Evolutionary conservation across 2,329 filamentous ascomycete genomes (phyloP), one percentile per base, ranked within the genome.

Genomic region (Colletotrichum filicis): DNA sequence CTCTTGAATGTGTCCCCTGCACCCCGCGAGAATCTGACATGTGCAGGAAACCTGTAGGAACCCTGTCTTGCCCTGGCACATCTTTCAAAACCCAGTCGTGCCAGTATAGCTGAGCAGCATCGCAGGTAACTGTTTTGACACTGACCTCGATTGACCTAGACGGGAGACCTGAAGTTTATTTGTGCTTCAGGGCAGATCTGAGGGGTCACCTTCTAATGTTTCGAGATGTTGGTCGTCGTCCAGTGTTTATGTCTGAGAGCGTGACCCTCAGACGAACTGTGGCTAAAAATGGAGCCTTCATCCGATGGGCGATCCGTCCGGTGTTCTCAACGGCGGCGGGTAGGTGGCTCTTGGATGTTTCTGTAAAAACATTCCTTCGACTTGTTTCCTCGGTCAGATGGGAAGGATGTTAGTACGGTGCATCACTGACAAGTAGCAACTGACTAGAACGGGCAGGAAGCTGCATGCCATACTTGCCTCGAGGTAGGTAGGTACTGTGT

Each of bases 1-100:
- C 42, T 30, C 53, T 69, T 22, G 32, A 37, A 53, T 14, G 30
- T 26, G 14, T 55, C 19, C 70, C 70, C 66, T 73, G 70, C 35
- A 56, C 30, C 52, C 57, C 55, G 69, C 60, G 70, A 70, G 26
- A 70, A 35, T 56, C 55, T 71, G 60, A 52, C 70, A 52, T 70
- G 60, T 65, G 55, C 35, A 37, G 35, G 24, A 65, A 66, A 70
- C 30, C 42, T 59, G 55, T 56, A 66, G 46, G 42, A 42, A n/a
- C 42, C 63, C 56, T 71, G 64, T 37, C 24, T 19, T 26, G 46
- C 59, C 60, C 60, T 69, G 66, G 56, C 37, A 49, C 46, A 22
- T 30, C 52, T 28, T 42, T 7, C 14, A 42, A 19, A 7, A 42
- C 37, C 37, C 16, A 42, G 30, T 32, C 9, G 30, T 32, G 30